These are phyloP conservation scores for Copromyces sp. DNA, from an alignment of 495 filamentous ascomycete genomes.

Conservation along the genomic window DNA sequence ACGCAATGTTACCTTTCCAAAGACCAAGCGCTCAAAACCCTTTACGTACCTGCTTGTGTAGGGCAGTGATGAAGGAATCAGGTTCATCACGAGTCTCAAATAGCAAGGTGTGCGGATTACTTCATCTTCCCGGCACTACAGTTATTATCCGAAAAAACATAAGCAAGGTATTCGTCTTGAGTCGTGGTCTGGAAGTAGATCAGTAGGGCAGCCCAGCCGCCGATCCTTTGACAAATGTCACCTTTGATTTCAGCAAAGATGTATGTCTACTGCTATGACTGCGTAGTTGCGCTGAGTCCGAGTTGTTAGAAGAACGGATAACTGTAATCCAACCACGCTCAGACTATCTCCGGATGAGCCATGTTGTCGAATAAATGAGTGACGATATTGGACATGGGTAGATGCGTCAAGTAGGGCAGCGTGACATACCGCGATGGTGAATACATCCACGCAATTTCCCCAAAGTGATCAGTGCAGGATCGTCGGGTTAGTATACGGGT, in stretches of 20 bases:
- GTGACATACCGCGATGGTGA: neutral
- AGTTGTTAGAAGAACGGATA: neutral
- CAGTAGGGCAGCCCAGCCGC: neutral
- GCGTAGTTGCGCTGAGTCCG: neutral
- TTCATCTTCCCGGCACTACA: neutral
- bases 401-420: neutral
- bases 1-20: neutral
- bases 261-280: neutral
- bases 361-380: neutral
- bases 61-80: neutral
- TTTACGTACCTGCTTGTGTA: neutral
- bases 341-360: neutral
- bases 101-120: neutral
- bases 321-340: neutral
- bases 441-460: neutral
- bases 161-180: neutral
- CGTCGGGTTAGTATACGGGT: neutral
- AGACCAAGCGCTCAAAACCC: neutral
- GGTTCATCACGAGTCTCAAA: neutral
- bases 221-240: neutral
- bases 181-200: neutral
- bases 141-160: neutral
- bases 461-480: neutral
- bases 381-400: neutral
- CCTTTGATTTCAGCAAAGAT: neutral